Percentiles rank a stretch among this genome's conserved stretches.
Evolutionary conservation across 305 asterid genomes (phyloP).

Genomic region (Striga hermonthica): DNA sequence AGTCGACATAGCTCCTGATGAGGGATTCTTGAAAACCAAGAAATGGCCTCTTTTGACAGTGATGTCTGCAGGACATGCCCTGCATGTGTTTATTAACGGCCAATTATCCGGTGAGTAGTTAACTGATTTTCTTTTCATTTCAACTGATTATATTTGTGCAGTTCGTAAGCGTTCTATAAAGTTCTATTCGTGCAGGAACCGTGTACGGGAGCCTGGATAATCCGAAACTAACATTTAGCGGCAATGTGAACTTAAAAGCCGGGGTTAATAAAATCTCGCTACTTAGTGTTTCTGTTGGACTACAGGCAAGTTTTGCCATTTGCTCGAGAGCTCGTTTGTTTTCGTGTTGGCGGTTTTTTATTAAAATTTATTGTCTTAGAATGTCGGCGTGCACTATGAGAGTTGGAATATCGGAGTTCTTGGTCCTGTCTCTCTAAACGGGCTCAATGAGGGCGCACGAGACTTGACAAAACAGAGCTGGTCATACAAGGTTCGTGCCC

Average conservation of each 20-base stretch:
- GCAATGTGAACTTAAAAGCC: slow-evolving; percentile 54
- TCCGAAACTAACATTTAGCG: slow-evolving; percentile 55
- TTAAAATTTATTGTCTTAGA: slow-evolving; percentile 41
- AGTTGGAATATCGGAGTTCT: slow-evolving; percentile 78
- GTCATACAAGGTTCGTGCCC: slow-evolving; percentile 67
- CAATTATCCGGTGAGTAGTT: slow-evolving; percentile 52
- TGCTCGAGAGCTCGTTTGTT: not conserved
- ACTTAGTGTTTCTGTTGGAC: slow-evolving; percentile 82
- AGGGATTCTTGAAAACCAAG: slow-evolving; percentile 66
- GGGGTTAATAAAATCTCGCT: slow-evolving; percentile 81
- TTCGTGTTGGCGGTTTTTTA: not conserved
- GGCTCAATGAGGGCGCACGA: slow-evolving; percentile 65
- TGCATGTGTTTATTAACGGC: slow-evolving; percentile 81
- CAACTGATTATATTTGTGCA: not conserved
- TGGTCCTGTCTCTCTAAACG: slow-evolving; percentile 74
- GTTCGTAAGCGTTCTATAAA: not conserved
- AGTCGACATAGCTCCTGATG: slow-evolving; percentile 63
- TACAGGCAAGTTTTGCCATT: slow-evolving; percentile 50
- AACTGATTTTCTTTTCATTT: not conserved
- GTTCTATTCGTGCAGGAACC: slow-evolving; percentile 43
- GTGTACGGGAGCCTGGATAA: slow-evolving; percentile 58
- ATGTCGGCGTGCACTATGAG: slow-evolving; percentile 75
- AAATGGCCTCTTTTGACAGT: slow-evolving; percentile 59
- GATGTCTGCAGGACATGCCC: slow-evolving; percentile 88
- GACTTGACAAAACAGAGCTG: slow-evolving; percentile 77